A percentile compares a stretch with the other conserved stretches of the same genome.
These are phyloP conservation scores for Solanum ossicruentum DNA, from an alignment of 257 asterid species.

Conservation along the genomic window DNA sequence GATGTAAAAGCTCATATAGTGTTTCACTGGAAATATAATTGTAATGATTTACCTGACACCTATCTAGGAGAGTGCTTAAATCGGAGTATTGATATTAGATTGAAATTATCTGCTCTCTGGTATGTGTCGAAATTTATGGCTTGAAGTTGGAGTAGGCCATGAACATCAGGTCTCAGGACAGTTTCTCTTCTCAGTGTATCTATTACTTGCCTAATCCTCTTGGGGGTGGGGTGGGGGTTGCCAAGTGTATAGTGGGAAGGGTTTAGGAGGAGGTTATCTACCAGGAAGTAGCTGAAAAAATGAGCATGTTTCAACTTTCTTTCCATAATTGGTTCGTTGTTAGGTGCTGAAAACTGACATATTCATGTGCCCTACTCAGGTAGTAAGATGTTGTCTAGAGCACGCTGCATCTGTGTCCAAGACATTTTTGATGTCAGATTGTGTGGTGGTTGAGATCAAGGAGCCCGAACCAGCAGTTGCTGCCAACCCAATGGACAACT, in stretches of 20 bases:
- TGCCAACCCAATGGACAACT: constrained; percentile 92
- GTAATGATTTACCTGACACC: not conserved
- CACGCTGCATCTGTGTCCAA: constrained; percentile 93
- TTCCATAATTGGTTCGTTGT: not conserved
- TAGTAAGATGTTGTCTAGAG: constrained; percentile 92
- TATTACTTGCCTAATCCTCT: not conserved
- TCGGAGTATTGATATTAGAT: not conserved
- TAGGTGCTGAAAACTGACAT: not conserved
- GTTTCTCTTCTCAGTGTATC: not conserved
- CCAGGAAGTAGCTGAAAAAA: not conserved
- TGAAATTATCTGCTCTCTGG: not conserved
- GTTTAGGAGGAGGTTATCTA: not conserved
- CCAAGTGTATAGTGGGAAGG: not conserved
- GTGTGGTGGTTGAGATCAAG: constrained; percentile 95
- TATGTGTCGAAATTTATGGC: not conserved
- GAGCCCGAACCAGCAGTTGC: constrained; percentile 64
- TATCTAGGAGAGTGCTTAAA: not conserved
- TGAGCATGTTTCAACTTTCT: not conserved
- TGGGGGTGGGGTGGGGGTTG: not conserved
- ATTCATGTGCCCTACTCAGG: constrained; percentile 23
- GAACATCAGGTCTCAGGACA: not conserved
- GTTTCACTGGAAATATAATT: not conserved
- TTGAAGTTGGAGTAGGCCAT: not conserved
- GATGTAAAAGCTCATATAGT: not conserved
- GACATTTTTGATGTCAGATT: constrained; percentile 95